These are phyloP conservation scores for Xylaria intraflava DNA, from an alignment of 495 filamentous ascomycete genomes.

Conservation along the genomic window DNA sequence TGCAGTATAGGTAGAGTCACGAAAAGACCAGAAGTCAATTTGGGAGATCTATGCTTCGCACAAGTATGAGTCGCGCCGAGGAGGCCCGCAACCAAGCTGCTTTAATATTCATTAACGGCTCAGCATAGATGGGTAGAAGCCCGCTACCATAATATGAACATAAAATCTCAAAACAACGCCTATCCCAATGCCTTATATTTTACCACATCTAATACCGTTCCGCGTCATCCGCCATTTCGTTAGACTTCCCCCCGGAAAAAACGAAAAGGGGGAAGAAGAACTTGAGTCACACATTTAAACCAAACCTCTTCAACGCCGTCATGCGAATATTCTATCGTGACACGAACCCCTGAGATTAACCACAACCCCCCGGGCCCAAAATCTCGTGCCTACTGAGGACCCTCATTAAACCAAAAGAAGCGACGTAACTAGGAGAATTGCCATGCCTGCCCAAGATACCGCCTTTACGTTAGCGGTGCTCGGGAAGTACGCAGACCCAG, in stretches of 20 bases:
- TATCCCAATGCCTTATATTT: constrained; percentile 11
- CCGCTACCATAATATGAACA: constrained; percentile 1
- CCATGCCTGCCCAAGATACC: constrained; percentile 17
- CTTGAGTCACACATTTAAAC: not conserved
- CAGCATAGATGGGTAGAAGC: not conserved
- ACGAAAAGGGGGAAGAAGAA: not conserved
- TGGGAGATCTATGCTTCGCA: not conserved
- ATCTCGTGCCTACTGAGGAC: constrained; percentile 13
- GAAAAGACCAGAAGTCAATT: not conserved
- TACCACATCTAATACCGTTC: constrained; percentile 11
- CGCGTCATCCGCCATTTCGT: not conserved
- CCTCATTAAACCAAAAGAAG: constrained; percentile 13
- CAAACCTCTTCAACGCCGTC: constrained; percentile 11
- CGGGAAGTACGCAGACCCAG: constrained; percentile 35
- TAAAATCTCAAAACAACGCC: constrained; percentile 9
- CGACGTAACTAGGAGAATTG: constrained; percentile 7
- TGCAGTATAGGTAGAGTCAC: not conserved
- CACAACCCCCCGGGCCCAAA: not conserved
- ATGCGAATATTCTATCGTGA: constrained; percentile 8
- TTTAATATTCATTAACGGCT: not conserved
- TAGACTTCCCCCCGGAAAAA: not conserved
- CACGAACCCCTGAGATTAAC: not conserved
- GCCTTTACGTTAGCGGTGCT: constrained; percentile 15
- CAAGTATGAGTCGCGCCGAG: not conserved
- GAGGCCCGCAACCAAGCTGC: not conserved